Evolutionary conservation across 768 basidiomycete genomes (phyloP), one percentile per base, ranked within the genome.

Genomic region (Boletales sp.): DNA sequence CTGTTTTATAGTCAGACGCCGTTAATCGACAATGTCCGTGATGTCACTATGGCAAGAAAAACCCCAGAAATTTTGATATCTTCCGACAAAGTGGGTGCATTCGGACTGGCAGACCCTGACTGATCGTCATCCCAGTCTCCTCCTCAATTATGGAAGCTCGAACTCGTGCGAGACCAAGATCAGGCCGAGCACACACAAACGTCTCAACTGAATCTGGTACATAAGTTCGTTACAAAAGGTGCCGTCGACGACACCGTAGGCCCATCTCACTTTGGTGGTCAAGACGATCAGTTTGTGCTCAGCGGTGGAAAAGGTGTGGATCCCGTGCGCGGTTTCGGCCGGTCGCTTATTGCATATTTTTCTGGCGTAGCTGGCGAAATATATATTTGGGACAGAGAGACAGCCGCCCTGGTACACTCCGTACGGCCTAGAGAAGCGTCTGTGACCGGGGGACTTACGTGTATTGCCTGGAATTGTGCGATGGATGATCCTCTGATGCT

Each of bases 341-440:
- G 36, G 4, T 49, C 36, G 33, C 49, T 53, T 11, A 49, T 44
- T 7, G 21, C 21, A 21, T 21, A 21, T 17, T 37, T 14, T n/a
- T 48, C 36, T 17, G 37, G 40, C 19, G 31, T 52, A 90, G 89
- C 79, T 51, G 90, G 90, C 5, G 86, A 90, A 58, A 83, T 92
- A 13, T 84, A 88, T 60, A 87, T 91, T 11, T 92, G 90, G 90
- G 90, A 92, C 59, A 80, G 83, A 51, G 87, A 90, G 68, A 86
- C 85, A 13, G 90, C 80, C 6, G 75, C 81, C 8, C 70, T 89
- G 1, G 72, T 92, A 3, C 87, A 89, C 54, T 78, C 83, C 54
- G 75, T 92, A 56, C 81, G 78, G 12, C 77, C 82, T 25, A 83
- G 83, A 13, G 60, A 55, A 12, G 25, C 57, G 9, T 75, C 79